Conservation (phyloP, 2,329 filamentous ascomycete genomes). For the Leptographium procerum region DNA sequence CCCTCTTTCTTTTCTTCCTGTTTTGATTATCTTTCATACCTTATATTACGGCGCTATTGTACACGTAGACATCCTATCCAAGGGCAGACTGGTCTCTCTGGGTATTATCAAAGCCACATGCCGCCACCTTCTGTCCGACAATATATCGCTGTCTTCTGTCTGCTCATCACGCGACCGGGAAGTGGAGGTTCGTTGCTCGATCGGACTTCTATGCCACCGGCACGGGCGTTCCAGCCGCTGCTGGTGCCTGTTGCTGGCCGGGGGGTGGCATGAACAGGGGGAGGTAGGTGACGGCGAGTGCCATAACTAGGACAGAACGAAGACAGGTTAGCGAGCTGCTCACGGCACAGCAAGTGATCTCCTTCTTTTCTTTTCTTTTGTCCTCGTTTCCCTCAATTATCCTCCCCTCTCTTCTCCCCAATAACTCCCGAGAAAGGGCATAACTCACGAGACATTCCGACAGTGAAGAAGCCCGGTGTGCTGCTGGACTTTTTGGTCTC, state of each 20-base stretch:
- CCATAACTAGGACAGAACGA: conserved; percentile 19
- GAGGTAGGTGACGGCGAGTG: conserved; percentile 24
- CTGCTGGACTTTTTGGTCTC: conserved; percentile 50
- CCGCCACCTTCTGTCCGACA: background rate
- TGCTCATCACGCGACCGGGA: background rate
- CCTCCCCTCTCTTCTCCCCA: too few species aligned
- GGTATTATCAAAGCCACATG: background rate
- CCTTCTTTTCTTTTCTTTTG: too few species aligned
- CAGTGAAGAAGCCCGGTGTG: conserved; percentile 44
- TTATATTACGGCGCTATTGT: background rate
- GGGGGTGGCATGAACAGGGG: conserved; percentile 24
- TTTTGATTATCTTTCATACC: background rate
- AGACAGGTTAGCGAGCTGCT: background rate
- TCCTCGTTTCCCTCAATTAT: too few species aligned
- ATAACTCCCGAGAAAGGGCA: background rate
- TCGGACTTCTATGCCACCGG: conserved; percentile 12
- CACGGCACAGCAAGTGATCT: background rate
- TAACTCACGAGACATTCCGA: conserved; percentile 24
- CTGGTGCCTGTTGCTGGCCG: conserved; percentile 15
- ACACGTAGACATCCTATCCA: background rate
- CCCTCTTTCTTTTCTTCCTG: background rate
- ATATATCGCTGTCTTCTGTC: background rate
- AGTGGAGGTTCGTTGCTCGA: too few species aligned
- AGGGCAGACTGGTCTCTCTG: background rate
- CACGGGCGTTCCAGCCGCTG: conserved; percentile 16